Conservation (phyloP, 2,329 filamentous ascomycete species). For the Colletotrichum ledebouriae region DNA sequence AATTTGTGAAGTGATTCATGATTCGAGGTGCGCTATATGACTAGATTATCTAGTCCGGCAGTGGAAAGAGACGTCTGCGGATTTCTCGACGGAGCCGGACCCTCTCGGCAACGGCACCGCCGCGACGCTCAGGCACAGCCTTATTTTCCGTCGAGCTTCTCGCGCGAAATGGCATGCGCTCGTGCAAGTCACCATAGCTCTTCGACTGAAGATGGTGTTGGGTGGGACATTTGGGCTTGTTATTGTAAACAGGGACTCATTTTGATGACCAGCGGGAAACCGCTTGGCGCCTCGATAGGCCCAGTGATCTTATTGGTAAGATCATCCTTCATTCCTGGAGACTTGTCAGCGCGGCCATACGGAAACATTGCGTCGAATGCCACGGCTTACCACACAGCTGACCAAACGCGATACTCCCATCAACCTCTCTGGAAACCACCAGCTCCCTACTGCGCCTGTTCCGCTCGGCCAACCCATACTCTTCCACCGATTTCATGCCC, state of each 20-base stretch:
- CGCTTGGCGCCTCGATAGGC: neutral
- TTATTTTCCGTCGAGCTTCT: neutral
- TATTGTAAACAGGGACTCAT: neutral
- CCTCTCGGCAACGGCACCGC: neutral
- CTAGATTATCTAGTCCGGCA: no score
- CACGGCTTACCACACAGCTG: neutral
- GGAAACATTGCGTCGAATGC: neutral
- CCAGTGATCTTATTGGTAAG: slow-evolving; percentile 9
- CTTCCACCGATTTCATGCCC: neutral
- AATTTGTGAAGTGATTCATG: neutral
- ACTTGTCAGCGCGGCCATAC: neutral
- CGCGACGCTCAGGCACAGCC: neutral
- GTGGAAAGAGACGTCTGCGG: neutral
- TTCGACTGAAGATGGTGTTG: neutral
- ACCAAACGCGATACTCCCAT: slow-evolving; percentile 4
- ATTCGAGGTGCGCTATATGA: no score
- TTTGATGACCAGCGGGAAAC: neutral
- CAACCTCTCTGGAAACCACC: neutral
- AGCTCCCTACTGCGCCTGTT: neutral
- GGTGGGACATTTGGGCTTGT: no score
- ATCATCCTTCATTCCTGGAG: slow-evolving; percentile 13
- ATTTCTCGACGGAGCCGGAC: neutral
- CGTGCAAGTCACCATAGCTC: slow-evolving; percentile 3
- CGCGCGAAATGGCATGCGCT: neutral
- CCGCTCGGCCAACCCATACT: neutral